These are phyloP conservation scores for Gymnopilus junonius DNA, from an alignment of 768 basidiomycete species.

Conservation along the genomic window DNA sequence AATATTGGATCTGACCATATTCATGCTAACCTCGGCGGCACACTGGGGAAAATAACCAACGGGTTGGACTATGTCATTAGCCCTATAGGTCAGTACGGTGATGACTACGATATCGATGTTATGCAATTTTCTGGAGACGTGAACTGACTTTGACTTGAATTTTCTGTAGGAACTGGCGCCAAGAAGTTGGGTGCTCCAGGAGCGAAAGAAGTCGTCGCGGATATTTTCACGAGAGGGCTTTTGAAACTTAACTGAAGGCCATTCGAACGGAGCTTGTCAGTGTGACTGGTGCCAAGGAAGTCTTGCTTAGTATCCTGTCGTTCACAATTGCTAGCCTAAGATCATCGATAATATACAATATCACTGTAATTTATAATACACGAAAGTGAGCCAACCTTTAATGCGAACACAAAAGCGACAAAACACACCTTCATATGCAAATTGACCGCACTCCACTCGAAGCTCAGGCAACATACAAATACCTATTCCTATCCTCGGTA, in stretches of 20 bases:
- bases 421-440: background rate
- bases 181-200: background rate
- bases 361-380: background rate
- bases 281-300: background rate
- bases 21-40: conserved; percentile 5
- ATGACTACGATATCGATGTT: background rate
- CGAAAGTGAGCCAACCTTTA: background rate
- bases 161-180: background rate
- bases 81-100: background rate
- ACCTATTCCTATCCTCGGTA: conserved; percentile 68
- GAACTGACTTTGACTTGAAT: background rate
- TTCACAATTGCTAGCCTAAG: background rate
- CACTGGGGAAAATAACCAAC: conserved; percentile 1
- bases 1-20: conserved; percentile 13
- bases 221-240: background rate
- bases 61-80: conserved; percentile 6
- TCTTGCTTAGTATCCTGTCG: background rate
- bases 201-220: background rate
- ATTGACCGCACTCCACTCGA: background rate
- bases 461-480: conserved; percentile 75
- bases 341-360: background rate
- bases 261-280: background rate
- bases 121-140: background rate
- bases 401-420: background rate
- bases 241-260: background rate